Base-by-base conservation (phyloP, 345 rosid species). In the Punica granatum region DNA sequence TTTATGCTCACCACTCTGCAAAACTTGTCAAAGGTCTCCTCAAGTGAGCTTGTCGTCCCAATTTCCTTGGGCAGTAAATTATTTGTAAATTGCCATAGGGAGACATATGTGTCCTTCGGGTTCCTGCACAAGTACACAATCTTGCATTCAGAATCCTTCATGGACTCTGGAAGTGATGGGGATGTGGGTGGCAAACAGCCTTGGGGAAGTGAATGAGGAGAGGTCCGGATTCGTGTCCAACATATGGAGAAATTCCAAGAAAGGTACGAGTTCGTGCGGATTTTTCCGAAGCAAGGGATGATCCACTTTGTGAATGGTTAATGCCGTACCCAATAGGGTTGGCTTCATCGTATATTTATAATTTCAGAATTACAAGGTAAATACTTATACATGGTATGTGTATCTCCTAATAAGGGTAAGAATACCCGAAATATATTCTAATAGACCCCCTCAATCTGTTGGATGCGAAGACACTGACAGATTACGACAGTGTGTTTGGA, bases 1-100 rank as follows among this genome's bases (percentile, higher is more conserved):
- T 25, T 65, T 49, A 44, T 23, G 56, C 69, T 39, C n/a, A n/a
- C n/a, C n/a, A n/a, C n/a, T n/a, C n/a, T n/a, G 43, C 74, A 71
- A 31, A 71, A 65, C 66, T 11, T 65, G 60, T 66, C 69, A 21
- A 71, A 34, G 31, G 69, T 6, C 32, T 71, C 74, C 69, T 66
- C 34, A 28, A 71, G 48, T 16, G 51, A 8, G 44, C 37, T 41
- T 7, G n/a, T 32, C 11, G 12, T 48, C 59, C 53, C 41, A 53
- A 23, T 26, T 1, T 32, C 60, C 25, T 43, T 32, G 23, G 56
- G 65, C 35, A 18, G 58, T 43, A 66, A 60, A 43, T 43, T 58
- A 33, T 59, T 65, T 21, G 60, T 16, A 63, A 71, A 71, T 34
- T 71, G 74, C 46, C 59, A 69, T 0, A 60, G 10, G 0, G 72